Evolutionary conservation across 176 grass and related monocot genomes (phyloP).

Genomic region (Rhynchospora pubera): DNA sequence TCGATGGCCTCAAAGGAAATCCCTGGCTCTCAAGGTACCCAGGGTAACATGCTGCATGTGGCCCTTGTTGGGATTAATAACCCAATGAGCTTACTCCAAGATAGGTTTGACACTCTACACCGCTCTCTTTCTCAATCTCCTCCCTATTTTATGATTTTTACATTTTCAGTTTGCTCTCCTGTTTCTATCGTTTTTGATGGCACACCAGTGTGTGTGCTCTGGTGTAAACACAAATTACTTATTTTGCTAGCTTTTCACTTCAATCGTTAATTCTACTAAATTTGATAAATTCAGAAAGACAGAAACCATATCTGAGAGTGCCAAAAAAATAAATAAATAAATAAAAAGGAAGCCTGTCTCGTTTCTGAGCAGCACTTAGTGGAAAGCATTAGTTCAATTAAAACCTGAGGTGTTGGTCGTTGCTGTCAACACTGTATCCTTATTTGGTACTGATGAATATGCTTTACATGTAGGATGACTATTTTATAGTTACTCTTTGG

Average conservation of each 20-base stretch:
- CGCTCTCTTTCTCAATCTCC: neutral
- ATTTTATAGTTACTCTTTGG: neutral
- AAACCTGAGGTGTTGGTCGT: neutral
- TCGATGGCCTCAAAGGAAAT: constrained; percentile 32
- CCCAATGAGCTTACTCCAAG: constrained; percentile 96
- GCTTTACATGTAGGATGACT: neutral
- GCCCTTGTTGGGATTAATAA: constrained; percentile 99
- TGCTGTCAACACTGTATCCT: neutral
- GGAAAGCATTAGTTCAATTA: neutral
- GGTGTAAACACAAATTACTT: neutral
- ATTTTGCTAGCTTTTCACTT: neutral
- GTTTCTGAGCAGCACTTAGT: neutral
- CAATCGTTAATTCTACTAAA: neutral
- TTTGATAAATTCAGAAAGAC: neutral
- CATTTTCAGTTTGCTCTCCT: neutral
- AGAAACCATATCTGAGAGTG: neutral
- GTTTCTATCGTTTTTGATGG: neutral
- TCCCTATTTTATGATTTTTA: neutral
- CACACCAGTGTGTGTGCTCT: neutral
- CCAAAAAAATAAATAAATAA: neutral
- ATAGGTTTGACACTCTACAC: constrained; percentile 54
- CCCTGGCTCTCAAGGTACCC: constrained; percentile 24
- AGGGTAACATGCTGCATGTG: constrained; percentile 91
- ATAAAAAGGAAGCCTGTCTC: neutral
- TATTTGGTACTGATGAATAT: neutral